phyloP scores from a whole-genome alignment of 257 asterid species.

The Paulownia fortunei region DNA sequence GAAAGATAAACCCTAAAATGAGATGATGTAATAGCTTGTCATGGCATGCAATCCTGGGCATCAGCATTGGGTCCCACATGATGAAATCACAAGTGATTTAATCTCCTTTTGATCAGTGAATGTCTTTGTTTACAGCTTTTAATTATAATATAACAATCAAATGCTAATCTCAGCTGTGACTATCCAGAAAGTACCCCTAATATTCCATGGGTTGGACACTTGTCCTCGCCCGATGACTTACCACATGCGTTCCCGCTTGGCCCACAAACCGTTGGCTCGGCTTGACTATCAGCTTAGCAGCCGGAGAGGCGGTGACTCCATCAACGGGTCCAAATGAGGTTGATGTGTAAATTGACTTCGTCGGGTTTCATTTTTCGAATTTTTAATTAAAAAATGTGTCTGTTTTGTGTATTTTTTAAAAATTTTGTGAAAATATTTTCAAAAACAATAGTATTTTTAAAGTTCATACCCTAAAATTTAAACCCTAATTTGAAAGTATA shows the following conservation, averaged over 20 bases:
- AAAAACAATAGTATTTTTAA: no score
- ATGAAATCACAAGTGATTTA: neutral
- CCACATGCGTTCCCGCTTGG: neutral
- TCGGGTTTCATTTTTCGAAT: neutral
- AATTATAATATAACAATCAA: neutral
- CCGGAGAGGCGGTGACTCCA: neutral
- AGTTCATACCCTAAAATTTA: no score
- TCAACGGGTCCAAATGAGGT: neutral
- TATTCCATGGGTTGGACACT: neutral
- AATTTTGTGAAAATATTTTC: no score
- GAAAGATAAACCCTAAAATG: neutral
- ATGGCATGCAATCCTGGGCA: neutral
- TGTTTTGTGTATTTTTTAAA: no score
- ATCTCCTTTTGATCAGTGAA: neutral
- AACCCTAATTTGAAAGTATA: no score
- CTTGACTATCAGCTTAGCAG: neutral
- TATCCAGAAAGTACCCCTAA: neutral
- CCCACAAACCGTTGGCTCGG: constrained; percentile 10
- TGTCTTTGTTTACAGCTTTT: neutral
- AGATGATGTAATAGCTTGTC: neutral
- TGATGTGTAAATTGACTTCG: neutral
- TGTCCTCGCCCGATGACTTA: neutral
- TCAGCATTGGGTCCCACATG: neutral
- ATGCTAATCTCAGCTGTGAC: neutral
- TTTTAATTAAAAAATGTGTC: no score